These are phyloP conservation scores for Bryopsis sp. DNA, from an alignment of 139 green algal species.

Conservation along the genomic window DNA sequence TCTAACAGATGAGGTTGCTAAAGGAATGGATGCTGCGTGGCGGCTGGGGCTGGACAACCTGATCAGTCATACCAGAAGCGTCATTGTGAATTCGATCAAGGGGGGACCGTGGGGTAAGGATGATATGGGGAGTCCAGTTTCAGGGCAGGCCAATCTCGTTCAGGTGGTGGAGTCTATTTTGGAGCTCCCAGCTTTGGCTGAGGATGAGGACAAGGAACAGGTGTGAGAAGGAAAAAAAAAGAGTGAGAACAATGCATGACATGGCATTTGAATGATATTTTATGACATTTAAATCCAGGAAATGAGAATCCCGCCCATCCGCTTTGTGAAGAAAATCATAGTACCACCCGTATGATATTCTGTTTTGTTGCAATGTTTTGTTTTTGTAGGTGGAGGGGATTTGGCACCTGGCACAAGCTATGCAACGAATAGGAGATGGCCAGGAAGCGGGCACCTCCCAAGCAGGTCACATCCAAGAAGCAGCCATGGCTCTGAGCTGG, in stretches of 20 bases:
- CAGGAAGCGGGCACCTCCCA: background rate
- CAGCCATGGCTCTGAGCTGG: no score
- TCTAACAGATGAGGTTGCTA: constrained; percentile 74
- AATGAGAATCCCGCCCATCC: no score
- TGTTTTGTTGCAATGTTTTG: background rate
- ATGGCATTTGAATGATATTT: no score
- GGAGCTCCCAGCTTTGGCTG: background rate
- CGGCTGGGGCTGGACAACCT: constrained; percentile 44
- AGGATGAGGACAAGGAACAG: constrained; percentile 16
- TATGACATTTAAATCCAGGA: no score
- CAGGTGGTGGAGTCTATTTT: background rate
- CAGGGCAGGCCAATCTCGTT: no score
- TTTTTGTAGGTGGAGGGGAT: constrained; percentile 7
- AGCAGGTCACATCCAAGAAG: background rate
- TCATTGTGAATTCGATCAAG: background rate
- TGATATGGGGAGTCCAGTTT: background rate
- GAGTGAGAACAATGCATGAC: no score
- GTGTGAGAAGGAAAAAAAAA: background rate
- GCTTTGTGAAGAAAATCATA: no score
- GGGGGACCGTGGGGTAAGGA: background rate
- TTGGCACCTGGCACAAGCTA: background rate
- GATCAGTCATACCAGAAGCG: constrained; percentile 19
- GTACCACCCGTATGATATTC: background rate
- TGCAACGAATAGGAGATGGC: background rate
- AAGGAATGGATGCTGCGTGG: constrained; percentile 64